Base-by-base conservation (phyloP, 2,329 filamentous ascomycete species). In the Botrytis elliptica region DNA sequence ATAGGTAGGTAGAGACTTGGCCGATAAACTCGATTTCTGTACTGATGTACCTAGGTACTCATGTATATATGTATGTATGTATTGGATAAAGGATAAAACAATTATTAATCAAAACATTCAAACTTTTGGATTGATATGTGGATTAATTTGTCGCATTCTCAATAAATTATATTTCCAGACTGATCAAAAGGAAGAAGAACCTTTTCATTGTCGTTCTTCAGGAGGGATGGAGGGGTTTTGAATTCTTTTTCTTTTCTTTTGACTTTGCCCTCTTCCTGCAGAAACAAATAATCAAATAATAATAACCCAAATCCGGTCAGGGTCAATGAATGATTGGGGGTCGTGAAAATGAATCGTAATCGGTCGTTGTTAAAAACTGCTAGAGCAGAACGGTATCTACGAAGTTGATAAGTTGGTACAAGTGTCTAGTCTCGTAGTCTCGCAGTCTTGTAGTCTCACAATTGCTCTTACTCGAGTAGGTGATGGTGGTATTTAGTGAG, bases 91-190 rank as follows among this genome's bases (percentile, higher is more conserved):
- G 46, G 40, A 25, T 36, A 1, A 67, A 12, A 36, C 36, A 16
- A 20, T 49, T 49, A 38, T 52, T 36, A 49, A 38, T 22, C 22
- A 57, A 40, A 29, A 42, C 22, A 14, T 42, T 49, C 8, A 68
- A 40, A 22, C n/a, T 42, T 57, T 40, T 6, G 18, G 9, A 40
- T 29, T 52, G 40, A 46, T 40, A 49, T 55, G 25, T 46, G 40
- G 63, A 71, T 71, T 71, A 25, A 71, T 71, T 55, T 18, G 44
- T 71, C 44, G 69, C 69, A 65, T 71, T 62, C 59, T 71, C 46
- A 49, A 64, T 25, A 33, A 49, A 42, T 46, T 42, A 25, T 55
- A 20, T 33, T 29, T 38, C n/a, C 18, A 52, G 55, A 49, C 46
- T 49, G n/a, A 29, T 44, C 8, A 33, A 33, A 44, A 40, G 59